These are phyloP conservation scores for Voacanga thouarsii DNA, from an alignment of 257 asterid species.

Conservation along the genomic window DNA sequence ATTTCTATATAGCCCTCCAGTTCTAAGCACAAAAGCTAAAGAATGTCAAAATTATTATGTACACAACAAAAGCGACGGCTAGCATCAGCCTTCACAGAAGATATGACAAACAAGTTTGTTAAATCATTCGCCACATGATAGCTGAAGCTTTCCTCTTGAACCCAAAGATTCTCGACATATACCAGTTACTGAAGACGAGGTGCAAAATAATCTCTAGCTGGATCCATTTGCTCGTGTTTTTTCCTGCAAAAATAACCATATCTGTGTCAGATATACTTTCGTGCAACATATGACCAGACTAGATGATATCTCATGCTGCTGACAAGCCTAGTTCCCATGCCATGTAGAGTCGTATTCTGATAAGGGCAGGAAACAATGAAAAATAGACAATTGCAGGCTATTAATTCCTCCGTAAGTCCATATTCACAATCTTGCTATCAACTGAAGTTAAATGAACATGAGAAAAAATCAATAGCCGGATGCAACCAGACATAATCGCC, in stretches of 20 bases:
- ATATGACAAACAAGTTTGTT: neutral
- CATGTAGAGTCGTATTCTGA: neutral
- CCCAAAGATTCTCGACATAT: neutral
- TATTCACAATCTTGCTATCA: neutral
- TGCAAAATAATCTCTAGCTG: slow-evolving; percentile 12
- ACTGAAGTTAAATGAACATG: neutral
- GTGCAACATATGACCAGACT: neutral
- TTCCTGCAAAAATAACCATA: slow-evolving; percentile 27
- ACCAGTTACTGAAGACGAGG: neutral
- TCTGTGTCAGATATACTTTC: neutral
- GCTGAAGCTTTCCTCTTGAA: neutral
- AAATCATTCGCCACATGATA: neutral
- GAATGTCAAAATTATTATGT: slow-evolving; percentile 16
- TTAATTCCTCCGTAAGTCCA: too few species aligned
- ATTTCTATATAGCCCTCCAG: neutral
- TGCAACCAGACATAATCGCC: neutral
- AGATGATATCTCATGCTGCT: neutral
- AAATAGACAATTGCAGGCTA: neutral
- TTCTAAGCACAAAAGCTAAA: neutral
- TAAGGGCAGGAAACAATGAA: neutral
- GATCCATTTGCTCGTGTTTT: slow-evolving; percentile 18
- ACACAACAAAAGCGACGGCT: neutral
- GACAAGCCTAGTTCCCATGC: neutral
- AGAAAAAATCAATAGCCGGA: neutral
- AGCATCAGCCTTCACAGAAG: neutral